phyloP scores from a whole-genome alignment of 352 stramenopile species.

The Pseudoperonospora humuli region DNA sequence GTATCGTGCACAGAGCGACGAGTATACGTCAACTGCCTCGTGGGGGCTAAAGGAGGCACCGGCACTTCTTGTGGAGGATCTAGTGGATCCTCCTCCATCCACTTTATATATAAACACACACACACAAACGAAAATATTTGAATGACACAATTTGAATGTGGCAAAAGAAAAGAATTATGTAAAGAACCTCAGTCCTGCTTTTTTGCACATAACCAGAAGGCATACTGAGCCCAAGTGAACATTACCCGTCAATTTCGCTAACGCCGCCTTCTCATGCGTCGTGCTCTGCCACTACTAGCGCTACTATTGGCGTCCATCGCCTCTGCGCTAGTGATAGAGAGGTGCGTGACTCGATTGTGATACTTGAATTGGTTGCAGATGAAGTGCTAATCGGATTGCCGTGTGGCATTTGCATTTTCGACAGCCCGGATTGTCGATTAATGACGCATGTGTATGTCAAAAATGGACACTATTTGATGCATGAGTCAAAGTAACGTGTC shows the following conservation, averaged over 20 bases:
- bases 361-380: background rate
- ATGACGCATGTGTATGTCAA: slow-evolving; percentile 64
- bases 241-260: slow-evolving; percentile 3
- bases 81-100: slow-evolving; percentile 17
- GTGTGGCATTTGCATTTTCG: background rate
- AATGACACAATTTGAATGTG: too few species aligned
- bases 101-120: slow-evolving; percentile 4
- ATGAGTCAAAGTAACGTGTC: background rate
- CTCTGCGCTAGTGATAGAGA: slow-evolving; percentile 40
- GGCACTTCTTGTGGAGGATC: slow-evolving; percentile 34
- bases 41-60: slow-evolving; percentile 14
- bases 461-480: background rate
- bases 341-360: slow-evolving; percentile 20
- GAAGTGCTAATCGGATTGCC: background rate
- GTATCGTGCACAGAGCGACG: slow-evolving; percentile 56
- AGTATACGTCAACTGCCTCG: slow-evolving; percentile 16
- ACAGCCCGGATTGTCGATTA: slow-evolving; percentile 42
- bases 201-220: slow-evolving; percentile 8
- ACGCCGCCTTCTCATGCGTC: slow-evolving; percentile 16
- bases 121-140: too few species aligned
- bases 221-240: slow-evolving; percentile 18
- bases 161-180: too few species aligned
- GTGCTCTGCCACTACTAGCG: slow-evolving; percentile 1
- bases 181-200: too few species aligned
- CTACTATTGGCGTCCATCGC: slow-evolving; percentile 9